These are phyloP conservation scores for Nemania abortiva DNA, from an alignment of 2,329 filamentous ascomycete genomes.

Conservation along the genomic window DNA sequence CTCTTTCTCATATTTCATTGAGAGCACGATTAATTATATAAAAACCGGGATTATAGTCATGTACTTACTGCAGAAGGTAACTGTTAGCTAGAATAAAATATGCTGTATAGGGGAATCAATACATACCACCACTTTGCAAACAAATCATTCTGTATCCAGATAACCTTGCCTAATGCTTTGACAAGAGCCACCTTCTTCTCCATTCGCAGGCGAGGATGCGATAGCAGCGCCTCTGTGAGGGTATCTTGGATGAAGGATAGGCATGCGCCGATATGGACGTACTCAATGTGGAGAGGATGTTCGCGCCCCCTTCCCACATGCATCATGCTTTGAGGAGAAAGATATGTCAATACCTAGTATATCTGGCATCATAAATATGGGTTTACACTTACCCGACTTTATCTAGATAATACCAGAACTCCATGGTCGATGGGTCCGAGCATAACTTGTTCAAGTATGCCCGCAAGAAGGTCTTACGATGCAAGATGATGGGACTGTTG, in stretches of 20 bases:
- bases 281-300: conserved; percentile 82
- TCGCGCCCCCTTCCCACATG: conserved; percentile 80
- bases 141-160: conserved; percentile 90
- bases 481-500: conserved; percentile 78
- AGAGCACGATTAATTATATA: neutral
- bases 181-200: conserved; percentile 78
- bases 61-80: conserved; percentile 29
- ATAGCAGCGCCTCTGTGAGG: conserved; percentile 80
- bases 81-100: conserved; percentile 24
- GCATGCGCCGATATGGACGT: conserved; percentile 79
- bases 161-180: conserved; percentile 81
- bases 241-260: conserved; percentile 83
- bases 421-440: conserved; percentile 78
- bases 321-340: conserved; percentile 70
- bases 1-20: neutral
- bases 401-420: conserved; percentile 87
- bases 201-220: conserved; percentile 74
- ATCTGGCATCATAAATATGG: neutral
- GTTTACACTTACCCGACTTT: conserved; percentile 75
- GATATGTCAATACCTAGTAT: neutral
- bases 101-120: conserved; percentile 51
- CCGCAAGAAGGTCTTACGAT: conserved; percentile 82
- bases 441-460: conserved; percentile 81
- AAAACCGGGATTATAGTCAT: neutral
- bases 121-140: conserved; percentile 78